phyloP scores from a whole-genome alignment of 768 basidiomycete species.

The Rhodotorula toruloides region DNA sequence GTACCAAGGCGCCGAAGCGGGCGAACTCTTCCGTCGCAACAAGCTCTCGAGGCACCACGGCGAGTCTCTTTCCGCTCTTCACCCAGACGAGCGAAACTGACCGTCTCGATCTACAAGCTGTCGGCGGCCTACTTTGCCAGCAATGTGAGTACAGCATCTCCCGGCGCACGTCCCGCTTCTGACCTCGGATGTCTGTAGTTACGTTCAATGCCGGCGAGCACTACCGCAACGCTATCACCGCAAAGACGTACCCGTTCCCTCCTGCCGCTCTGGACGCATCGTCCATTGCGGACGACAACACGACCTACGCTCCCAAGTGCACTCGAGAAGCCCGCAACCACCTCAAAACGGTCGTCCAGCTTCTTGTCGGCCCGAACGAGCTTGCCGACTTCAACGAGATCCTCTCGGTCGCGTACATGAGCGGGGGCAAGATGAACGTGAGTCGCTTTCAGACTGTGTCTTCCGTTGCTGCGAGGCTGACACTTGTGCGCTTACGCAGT shows the following conservation, averaged over 20 bases:
- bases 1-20: constrained; percentile 23
- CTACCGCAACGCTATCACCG: constrained; percentile 43
- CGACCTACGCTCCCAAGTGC: constrained; percentile 19
- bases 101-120: not conserved
- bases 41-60: constrained; percentile 5
- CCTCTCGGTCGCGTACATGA: constrained; percentile 37
- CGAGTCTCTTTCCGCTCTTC: not conserved
- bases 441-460: not conserved
- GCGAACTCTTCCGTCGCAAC: constrained; percentile 21
- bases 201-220: constrained; percentile 22
- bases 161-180: no score
- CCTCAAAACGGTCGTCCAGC: constrained; percentile 13
- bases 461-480: not conserved
- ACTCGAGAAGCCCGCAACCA: constrained; percentile 10
- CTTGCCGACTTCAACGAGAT: constrained; percentile 44
- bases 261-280: not conserved
- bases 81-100: no score
- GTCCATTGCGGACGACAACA: no score
- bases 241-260: constrained; percentile 41
- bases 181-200: not conserved
- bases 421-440: constrained; percentile 33
- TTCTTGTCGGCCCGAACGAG: constrained; percentile 7
- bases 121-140: constrained; percentile 17
- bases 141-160: constrained; percentile 21
- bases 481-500: constrained; percentile 6